Percentiles rank a stretch among this genome's conserved stretches.
phyloP scores from a whole-genome alignment of 192 early-diverging fungal species.

The Linnemannia schmuckeri region DNA sequence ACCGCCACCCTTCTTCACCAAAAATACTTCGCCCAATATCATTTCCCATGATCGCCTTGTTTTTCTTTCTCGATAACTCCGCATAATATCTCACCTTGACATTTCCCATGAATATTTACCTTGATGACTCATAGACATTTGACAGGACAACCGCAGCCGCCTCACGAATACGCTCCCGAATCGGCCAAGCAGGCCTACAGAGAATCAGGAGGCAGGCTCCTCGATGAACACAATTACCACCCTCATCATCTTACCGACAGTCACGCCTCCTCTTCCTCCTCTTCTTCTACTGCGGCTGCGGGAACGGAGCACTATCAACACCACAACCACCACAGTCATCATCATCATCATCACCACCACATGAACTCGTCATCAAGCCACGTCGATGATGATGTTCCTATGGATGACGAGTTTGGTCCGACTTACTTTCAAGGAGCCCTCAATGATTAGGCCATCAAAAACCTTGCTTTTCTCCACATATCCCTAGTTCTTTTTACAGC shows the following conservation, averaged over 20 bases:
- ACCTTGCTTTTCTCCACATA: neutral
- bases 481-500: neutral
- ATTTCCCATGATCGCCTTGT: too few species aligned
- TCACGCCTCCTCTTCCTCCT: constrained; percentile 12
- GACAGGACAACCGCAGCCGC: constrained; percentile 45
- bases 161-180: constrained; percentile 23
- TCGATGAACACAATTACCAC: neutral
- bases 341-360: neutral
- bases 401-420: constrained; percentile 48
- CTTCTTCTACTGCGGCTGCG: neutral
- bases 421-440: constrained; percentile 39
- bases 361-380: neutral
- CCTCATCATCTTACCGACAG: neutral
- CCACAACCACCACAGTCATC: neutral
- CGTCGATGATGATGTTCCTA: constrained; percentile 6
- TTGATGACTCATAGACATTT: constrained; percentile 23
- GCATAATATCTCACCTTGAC: neutral
- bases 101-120: neutral
- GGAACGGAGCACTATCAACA: neutral
- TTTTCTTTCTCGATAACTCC: neutral
- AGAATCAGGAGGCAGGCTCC: neutral
- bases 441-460: neutral
- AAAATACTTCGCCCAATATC: too few species aligned
- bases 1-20: too few species aligned
- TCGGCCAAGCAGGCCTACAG: neutral